phyloP scores from a whole-genome alignment of 2,329 filamentous ascomycete species.

The Penicillium hordei region DNA sequence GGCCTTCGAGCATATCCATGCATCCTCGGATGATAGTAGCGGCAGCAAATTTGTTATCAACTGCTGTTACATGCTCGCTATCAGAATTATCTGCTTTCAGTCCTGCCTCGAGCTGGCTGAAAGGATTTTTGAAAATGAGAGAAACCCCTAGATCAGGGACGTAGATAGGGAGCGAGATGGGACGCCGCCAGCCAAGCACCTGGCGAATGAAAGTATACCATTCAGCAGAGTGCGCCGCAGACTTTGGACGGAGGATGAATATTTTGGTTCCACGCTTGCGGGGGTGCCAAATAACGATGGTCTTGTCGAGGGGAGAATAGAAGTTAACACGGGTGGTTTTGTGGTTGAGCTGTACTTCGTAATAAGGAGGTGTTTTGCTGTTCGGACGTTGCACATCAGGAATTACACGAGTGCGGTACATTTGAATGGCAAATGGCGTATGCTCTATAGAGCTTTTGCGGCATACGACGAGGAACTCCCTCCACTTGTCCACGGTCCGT shows the following conservation, averaged over 20 bases:
- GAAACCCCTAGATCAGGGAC: slow-evolving; percentile 64
- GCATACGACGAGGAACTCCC: slow-evolving; percentile 63
- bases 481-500: slow-evolving; percentile 62
- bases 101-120: slow-evolving; percentile 52
- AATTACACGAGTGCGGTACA: slow-evolving; percentile 64
- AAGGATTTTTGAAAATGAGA: slow-evolving; percentile 60
- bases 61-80: slow-evolving; percentile 46
- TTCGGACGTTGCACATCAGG: slow-evolving; percentile 57
- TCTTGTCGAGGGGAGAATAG: slow-evolving; percentile 67
- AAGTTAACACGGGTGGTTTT: slow-evolving; percentile 60
- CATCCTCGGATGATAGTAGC: slow-evolving; percentile 57
- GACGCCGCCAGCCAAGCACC: slow-evolving; percentile 58
- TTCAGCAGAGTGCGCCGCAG: slow-evolving; percentile 62
- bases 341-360: slow-evolving; percentile 57
- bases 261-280: slow-evolving; percentile 57
- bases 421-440: slow-evolving; percentile 57
- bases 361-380: slow-evolving; percentile 55
- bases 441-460: slow-evolving; percentile 57
- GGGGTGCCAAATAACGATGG: slow-evolving; percentile 62
- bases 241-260: slow-evolving; percentile 62
- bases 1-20: slow-evolving; percentile 57
- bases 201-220: slow-evolving; percentile 68
- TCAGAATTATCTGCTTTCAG: slow-evolving; percentile 40
- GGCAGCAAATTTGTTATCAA: slow-evolving; percentile 57
- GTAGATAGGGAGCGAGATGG: slow-evolving; percentile 58